A percentile compares a stretch with the other conserved stretches of the same genome.
These are phyloP conservation scores for Nigrospora sphaerica DNA, from an alignment of 2,329 filamentous ascomycete genomes.

Conservation along the genomic window DNA sequence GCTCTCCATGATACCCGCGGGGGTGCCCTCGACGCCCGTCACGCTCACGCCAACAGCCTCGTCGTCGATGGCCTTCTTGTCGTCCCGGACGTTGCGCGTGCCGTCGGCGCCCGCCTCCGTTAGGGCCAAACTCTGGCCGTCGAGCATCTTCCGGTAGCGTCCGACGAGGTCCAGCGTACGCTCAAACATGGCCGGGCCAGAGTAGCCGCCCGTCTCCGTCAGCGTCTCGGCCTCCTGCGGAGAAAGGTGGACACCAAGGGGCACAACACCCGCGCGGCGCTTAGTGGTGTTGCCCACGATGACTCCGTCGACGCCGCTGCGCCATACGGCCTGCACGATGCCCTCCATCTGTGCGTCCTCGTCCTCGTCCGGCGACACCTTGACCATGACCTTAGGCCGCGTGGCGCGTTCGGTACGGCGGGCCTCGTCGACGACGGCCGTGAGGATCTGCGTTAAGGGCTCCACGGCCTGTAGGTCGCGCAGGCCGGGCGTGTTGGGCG, in stretches of 20 bases:
- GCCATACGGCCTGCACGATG: constrained; percentile 78
- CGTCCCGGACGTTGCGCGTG: constrained; percentile 4
- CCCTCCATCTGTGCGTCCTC: constrained; percentile 76
- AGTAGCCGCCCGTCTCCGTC: constrained; percentile 79
- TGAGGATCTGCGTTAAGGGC: constrained; percentile 73
- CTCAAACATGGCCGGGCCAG: constrained; percentile 82
- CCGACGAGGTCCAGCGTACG: constrained; percentile 72
- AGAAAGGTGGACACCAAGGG: constrained; percentile 58
- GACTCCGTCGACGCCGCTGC: constrained; percentile 83
- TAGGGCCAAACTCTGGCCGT: constrained; percentile 37
- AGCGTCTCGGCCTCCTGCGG: constrained; percentile 60
- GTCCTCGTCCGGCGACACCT: constrained; percentile 95
- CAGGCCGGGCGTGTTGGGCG: constrained; percentile 89
- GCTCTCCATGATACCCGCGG: constrained; percentile 18
- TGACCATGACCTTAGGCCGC: constrained; percentile 87
- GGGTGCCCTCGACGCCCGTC: constrained; percentile 25
- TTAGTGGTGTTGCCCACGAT: constrained; percentile 98
- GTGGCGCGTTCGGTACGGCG: constrained; percentile 59
- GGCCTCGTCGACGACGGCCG: constrained; percentile 76
- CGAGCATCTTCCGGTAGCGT: constrained; percentile 67
- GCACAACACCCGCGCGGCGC: constrained; percentile 63
- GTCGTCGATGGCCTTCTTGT: constrained; percentile 17
- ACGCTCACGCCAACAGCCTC: constrained; percentile 24
- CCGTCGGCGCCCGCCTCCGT: constrained; percentile 8
- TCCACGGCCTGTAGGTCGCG: constrained; percentile 79